Evolutionary conservation across 352 stramenopile species (phyloP).

Genomic region (Pythium aphanidermatum): DNA sequence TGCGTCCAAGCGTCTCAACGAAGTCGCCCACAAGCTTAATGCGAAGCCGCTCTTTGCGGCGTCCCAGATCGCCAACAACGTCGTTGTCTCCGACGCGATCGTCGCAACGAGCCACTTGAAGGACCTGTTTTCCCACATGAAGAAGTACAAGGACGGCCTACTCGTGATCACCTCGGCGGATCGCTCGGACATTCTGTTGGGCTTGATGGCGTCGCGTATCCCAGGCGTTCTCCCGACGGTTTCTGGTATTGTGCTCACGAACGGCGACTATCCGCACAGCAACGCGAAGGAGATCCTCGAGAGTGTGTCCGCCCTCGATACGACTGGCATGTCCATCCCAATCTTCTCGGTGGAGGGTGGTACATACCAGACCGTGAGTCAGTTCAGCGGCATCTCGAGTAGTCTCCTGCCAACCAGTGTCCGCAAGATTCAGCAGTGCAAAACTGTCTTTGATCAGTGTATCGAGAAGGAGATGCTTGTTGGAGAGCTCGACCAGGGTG

Average conservation of each 20-base stretch:
- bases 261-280: slow-evolving; percentile 67
- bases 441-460: slow-evolving; percentile 56
- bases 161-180: slow-evolving; percentile 76
- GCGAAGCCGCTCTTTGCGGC: slow-evolving; percentile 60
- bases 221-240: slow-evolving; percentile 63
- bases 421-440: slow-evolving; percentile 64
- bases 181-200: slow-evolving; percentile 65
- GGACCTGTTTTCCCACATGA: slow-evolving; percentile 68
- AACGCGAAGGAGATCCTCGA: slow-evolving; percentile 70
- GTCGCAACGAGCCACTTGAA: slow-evolving; percentile 66
- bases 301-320: slow-evolving; percentile 60
- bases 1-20: slow-evolving; percentile 70
- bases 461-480: slow-evolving; percentile 63
- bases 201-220: slow-evolving; percentile 58
- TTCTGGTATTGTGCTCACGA: slow-evolving; percentile 66
- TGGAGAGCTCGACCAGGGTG: slow-evolving; percentile 53
- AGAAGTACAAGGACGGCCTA: slow-evolving; percentile 70
- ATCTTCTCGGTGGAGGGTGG: slow-evolving; percentile 66
- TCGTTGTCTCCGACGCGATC: slow-evolving; percentile 57
- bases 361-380: slow-evolving; percentile 54
- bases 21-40: slow-evolving; percentile 59
- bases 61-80: slow-evolving; percentile 58
- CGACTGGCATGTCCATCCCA: slow-evolving; percentile 57
- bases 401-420: slow-evolving; percentile 67
- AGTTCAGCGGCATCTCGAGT: slow-evolving; percentile 50